Conservation (phyloP, 1,284 basidiomycete species). For the Jaminaea rosea region DNA sequence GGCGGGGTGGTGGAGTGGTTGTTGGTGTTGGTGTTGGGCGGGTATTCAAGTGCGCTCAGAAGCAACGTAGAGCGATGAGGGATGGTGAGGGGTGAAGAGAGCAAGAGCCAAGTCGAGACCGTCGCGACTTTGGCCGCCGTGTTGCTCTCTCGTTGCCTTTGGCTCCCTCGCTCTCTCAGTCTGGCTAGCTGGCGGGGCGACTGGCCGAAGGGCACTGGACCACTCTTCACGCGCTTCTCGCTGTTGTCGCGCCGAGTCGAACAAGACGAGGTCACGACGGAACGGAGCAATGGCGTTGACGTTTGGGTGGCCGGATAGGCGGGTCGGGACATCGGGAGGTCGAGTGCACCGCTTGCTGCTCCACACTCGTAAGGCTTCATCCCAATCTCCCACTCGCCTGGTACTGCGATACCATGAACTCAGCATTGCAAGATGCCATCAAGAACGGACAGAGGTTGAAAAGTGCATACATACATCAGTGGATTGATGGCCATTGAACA, state of each 20-base stretch:
- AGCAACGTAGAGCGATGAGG: constrained; percentile 39
- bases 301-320: too few relatives aligned
- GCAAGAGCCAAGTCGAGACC: neutral
- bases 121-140: neutral
- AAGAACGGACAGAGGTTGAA: constrained; percentile 31
- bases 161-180: too few relatives aligned
- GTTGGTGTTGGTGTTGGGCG: constrained; percentile 1
- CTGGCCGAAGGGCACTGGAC: too few relatives aligned
- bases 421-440: constrained; percentile 29
- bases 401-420: constrained; percentile 17
- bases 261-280: too few relatives aligned
- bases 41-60: constrained; percentile 19
- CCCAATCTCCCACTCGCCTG: neutral
- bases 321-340: too few relatives aligned
- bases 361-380: neutral
- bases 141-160: neutral
- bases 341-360: too few relatives aligned
- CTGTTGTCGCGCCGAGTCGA: too few relatives aligned
- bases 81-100: neutral
- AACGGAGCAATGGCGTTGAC: too few relatives aligned
- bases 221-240: too few relatives aligned
- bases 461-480: constrained; percentile 14
- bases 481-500: too few relatives aligned
- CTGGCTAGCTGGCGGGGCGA: too few relatives aligned
- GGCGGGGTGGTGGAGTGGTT: constrained; percentile 1